phyloP scores from a whole-genome alignment of 1,284 basidiomycete species.

The Cutaneotrichosporon arboriforme region DNA sequence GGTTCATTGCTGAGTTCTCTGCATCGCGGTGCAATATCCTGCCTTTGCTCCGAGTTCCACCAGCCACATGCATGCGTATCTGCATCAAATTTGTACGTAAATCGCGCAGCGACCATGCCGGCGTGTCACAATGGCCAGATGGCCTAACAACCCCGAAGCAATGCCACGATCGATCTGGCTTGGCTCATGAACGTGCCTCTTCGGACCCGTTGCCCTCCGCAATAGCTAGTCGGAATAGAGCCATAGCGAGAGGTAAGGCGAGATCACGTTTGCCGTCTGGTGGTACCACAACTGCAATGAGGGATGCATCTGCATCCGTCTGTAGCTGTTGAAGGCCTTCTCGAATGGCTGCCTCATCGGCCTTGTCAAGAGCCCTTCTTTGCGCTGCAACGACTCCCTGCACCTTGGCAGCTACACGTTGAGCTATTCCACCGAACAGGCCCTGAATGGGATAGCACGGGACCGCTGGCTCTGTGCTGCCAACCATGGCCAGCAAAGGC shows the following conservation, averaged over 20 bases:
- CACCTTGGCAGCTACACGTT: conserved; percentile 2
- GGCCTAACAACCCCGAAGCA: no score
- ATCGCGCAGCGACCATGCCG: no score
- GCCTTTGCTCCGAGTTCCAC: no score
- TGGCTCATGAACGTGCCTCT: background rate
- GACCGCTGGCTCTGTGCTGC: conserved; percentile 9
- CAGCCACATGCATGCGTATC: no score
- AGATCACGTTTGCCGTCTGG: conserved; percentile 10
- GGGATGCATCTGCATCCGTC: background rate
- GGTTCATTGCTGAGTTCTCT: no score
- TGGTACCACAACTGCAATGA: conserved; percentile 15
- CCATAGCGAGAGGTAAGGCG: conserved; percentile 10
- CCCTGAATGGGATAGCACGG: conserved; percentile 16
- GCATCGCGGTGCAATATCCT: no score
- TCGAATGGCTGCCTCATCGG: background rate
- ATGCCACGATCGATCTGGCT: no score
- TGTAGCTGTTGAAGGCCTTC: background rate
- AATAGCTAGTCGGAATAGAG: conserved; percentile 15
- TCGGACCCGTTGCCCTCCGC: conserved; percentile 16
- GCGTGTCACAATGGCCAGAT: no score
- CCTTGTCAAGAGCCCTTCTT: background rate
- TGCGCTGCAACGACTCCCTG: conserved; percentile 10
- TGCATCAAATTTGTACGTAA: no score
- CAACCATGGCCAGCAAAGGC: conserved; percentile 12
- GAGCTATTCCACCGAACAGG: conserved; percentile 9